phyloP scores from a whole-genome alignment of 768 basidiomycete species.

The Phaffia tasmanica region DNA sequence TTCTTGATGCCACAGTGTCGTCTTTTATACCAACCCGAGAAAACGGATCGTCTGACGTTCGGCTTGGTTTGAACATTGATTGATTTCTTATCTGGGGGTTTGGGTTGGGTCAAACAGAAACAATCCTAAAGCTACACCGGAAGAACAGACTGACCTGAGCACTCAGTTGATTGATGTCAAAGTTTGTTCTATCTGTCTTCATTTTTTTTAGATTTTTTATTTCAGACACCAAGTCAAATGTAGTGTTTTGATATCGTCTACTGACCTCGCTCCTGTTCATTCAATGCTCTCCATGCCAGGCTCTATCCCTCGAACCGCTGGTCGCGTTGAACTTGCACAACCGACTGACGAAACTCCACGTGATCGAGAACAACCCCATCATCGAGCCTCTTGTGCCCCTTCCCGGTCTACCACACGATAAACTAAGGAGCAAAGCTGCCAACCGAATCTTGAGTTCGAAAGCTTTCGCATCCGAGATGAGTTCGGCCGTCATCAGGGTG shows the following conservation, averaged over 20 bases:
- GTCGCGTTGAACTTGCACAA: conserved; percentile 9
- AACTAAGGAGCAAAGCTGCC: conserved; percentile 15
- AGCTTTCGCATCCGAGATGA: conserved; percentile 19
- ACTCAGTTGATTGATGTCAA: conserved; percentile 14
- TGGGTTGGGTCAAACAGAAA: conserved; percentile 2
- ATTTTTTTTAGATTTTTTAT: background rate
- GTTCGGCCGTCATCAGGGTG: conserved; percentile 12
- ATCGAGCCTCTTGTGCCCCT: conserved; percentile 6
- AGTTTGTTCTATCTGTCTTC: background rate
- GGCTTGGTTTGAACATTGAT: conserved; percentile 1
- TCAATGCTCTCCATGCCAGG: background rate
- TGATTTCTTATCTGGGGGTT: background rate
- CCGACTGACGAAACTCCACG: background rate
- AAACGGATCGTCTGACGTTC: too few species aligned
- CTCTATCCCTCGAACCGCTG: conserved; percentile 6
- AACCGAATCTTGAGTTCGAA: conserved; percentile 22
- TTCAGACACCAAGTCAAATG: too few species aligned
- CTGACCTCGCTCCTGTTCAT: too few species aligned
- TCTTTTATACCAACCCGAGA: background rate
- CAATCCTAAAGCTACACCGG: conserved; percentile 3
- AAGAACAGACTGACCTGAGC: conserved; percentile 9
- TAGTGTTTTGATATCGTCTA: background rate
- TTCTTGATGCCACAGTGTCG: background rate
- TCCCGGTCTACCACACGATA: conserved; percentile 7
- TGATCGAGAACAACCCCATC: too few species aligned